These are phyloP conservation scores for Zygosaccharomyces bisporus DNA, from an alignment of 805 yeast genomes.

Conservation along the genomic window DNA sequence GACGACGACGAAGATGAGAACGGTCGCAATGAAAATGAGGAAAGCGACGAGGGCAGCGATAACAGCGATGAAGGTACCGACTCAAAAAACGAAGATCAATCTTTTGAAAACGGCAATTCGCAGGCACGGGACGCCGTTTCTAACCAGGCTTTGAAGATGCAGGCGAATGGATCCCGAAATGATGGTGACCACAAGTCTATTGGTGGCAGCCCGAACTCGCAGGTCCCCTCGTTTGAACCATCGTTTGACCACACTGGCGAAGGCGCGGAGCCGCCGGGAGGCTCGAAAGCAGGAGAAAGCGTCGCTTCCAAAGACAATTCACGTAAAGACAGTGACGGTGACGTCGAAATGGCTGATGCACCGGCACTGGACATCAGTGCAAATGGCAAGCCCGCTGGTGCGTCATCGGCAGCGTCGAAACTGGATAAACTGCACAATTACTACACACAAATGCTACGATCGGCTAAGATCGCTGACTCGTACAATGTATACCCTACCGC, in stretches of 20 bases:
- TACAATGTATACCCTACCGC: constrained; percentile 79
- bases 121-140: not conserved
- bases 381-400: too few species aligned
- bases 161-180: too few species aligned
- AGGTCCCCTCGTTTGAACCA: too few species aligned
- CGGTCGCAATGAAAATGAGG: constrained; percentile 25
- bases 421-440: constrained; percentile 32
- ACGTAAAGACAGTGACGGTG: not conserved
- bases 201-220: too few species aligned
- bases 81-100: constrained; percentile 23
- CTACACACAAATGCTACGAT: constrained; percentile 36
- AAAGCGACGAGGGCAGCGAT: constrained; percentile 23
- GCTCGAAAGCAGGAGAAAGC: not conserved
- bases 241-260: too few species aligned
- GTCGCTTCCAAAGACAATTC: not conserved
- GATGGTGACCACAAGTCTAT: too few species aligned
- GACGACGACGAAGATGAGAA: constrained; percentile 26
- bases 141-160: too few species aligned
- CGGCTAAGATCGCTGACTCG: constrained; percentile 49
- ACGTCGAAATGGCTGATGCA: constrained; percentile 22
- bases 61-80: constrained; percentile 28
- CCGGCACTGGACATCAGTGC: constrained; percentile 18
- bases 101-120: constrained; percentile 20
- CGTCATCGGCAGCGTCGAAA: constrained; percentile 13
- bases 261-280: not conserved